Evolutionary conservation across 1,284 basidiomycete genomes (phyloP).

Genomic region (Blastosporella zonata): DNA sequence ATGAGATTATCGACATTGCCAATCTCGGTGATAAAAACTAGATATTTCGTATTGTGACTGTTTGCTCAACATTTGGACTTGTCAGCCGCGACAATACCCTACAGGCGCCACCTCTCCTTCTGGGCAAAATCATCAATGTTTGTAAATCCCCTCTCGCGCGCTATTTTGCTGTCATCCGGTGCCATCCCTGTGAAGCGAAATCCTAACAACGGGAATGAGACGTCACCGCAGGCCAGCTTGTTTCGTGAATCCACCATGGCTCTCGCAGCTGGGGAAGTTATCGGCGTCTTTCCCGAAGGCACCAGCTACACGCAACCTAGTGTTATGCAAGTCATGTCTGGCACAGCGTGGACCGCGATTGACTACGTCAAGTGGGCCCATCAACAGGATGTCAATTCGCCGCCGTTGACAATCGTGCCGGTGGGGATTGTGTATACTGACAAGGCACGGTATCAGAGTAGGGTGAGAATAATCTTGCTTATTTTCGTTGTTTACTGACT

Average conservation of each 20-base stretch:
- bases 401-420: constrained; percentile 54
- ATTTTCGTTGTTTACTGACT: not conserved
- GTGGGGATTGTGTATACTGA: constrained; percentile 74
- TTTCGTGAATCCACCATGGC: constrained; percentile 66
- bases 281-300: constrained; percentile 80
- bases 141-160: constrained; percentile 51
- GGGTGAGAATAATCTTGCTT: constrained; percentile 32
- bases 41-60: not conserved
- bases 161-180: constrained; percentile 63
- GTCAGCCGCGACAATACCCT: constrained; percentile 52
- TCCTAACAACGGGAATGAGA: constrained; percentile 24
- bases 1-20: constrained; percentile 67
- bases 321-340: constrained; percentile 70
- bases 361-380: constrained; percentile 59
- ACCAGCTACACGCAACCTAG: constrained; percentile 61
- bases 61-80: not conserved
- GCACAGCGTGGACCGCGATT: constrained; percentile 75
- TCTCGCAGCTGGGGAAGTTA: constrained; percentile 53
- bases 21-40: constrained; percentile 34
- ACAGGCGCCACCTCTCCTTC: constrained; percentile 66
- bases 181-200: constrained; percentile 76
- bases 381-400: constrained; percentile 18
- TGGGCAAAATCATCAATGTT: constrained; percentile 73
- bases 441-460: constrained; percentile 66
- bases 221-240: constrained; percentile 47